phyloP scores from a whole-genome alignment of 129 eudicot species.

The Pseudognaphalium luteoalbum region DNA sequence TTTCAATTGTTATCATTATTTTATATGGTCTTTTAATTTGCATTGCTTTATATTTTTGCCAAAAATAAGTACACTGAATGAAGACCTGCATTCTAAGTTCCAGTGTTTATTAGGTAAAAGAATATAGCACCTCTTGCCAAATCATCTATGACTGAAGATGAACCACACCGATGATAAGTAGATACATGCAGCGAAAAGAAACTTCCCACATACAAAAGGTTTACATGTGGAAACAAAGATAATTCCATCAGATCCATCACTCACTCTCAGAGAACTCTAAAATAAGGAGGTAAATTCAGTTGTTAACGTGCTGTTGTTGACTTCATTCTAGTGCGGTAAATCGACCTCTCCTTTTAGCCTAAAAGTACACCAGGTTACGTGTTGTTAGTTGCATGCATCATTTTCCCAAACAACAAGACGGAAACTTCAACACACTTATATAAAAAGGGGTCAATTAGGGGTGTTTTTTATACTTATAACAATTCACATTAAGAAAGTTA shows the following conservation, averaged over 20 bases:
- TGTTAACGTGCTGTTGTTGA: constrained; percentile 55
- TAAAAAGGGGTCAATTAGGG: not conserved
- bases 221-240: no score
- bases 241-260: no score
- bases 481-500: not conserved
- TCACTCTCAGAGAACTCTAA: not conserved
- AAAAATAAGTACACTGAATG: not conserved
- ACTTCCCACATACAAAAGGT: not conserved
- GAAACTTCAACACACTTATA: not conserved
- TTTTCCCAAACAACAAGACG: constrained; percentile 32
- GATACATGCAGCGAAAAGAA: not conserved
- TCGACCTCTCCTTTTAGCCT: no score
- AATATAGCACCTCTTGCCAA: not conserved
- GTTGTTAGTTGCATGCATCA: no score
- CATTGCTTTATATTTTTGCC: no score
- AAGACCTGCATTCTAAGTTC: not conserved
- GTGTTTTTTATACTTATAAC: not conserved
- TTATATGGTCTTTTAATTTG: no score
- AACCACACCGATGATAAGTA: not conserved
- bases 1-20: no score
- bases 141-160: not conserved
- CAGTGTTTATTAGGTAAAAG: not conserved
- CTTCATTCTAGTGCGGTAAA: constrained; percentile 49
- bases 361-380: no score
- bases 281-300: constrained; percentile 26